phyloP scores from a whole-genome alignment of 164 flowering plant species.

The Vitis amurensis region DNA sequence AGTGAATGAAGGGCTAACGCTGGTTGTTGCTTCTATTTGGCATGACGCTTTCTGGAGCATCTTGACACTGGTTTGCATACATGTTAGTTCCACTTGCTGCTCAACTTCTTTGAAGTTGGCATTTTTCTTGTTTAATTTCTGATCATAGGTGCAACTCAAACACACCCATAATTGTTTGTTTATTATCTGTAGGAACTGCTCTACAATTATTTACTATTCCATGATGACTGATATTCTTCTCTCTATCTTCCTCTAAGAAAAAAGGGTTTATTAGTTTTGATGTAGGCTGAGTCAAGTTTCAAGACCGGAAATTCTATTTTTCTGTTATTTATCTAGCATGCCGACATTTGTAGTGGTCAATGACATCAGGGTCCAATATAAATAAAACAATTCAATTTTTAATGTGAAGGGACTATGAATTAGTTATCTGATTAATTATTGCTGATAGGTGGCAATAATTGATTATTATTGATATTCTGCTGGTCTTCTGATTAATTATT shows the following conservation, averaged over 20 bases:
- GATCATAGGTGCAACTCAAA: constrained; percentile 5
- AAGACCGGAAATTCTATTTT: not conserved
- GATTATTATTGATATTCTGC: too few species aligned
- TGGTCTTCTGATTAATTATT: too few species aligned
- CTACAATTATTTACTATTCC: too few species aligned
- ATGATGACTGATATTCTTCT: too few species aligned
- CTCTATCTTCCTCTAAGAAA: not conserved
- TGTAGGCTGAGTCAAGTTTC: not conserved
- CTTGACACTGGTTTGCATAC: constrained; percentile 57
- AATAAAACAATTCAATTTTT: not conserved
- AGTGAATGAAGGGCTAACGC: constrained; percentile 87
- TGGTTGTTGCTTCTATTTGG: constrained; percentile 63
- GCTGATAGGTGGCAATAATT: not conserved
- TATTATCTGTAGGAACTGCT: too few species aligned
- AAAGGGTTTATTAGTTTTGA: not conserved
- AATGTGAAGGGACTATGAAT: not conserved
- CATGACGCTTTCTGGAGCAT: constrained; percentile 65
- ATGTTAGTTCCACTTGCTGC: constrained; percentile 53
- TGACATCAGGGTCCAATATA: too few species aligned
- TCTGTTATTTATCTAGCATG: not conserved
- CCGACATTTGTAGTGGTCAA: not conserved
- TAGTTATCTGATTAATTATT: not conserved
- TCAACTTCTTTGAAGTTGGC: not conserved
- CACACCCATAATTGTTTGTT: not conserved
- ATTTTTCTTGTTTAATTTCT: not conserved